These are phyloP conservation scores for Cynara cardunculus DNA, from an alignment of 129 eudicot species.

Conservation along the genomic window DNA sequence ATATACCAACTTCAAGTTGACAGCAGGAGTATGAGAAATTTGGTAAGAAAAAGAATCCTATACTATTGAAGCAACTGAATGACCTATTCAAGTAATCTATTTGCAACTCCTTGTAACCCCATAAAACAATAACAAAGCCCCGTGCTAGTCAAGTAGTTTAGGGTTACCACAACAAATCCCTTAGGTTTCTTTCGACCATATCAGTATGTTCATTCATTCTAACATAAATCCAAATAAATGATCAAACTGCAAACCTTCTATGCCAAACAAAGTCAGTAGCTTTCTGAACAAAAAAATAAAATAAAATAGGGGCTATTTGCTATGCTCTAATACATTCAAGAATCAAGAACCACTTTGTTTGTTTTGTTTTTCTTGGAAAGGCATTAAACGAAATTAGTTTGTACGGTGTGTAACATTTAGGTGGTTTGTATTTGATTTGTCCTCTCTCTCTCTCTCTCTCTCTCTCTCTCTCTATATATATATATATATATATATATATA, in stretches of 20 bases:
- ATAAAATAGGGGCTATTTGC: not conserved
- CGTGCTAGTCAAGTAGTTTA: not conserved
- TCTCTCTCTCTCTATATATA: too few species aligned
- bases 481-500: too few species aligned
- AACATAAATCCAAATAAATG: not conserved
- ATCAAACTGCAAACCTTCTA: not conserved
- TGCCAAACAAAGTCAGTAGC: not conserved
- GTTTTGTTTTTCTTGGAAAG: not conserved
- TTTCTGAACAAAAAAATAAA: not conserved
- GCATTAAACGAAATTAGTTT: too few species aligned
- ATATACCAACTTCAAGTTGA: not conserved
- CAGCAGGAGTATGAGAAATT: not conserved
- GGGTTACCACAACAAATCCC: not conserved
- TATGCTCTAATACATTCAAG: not conserved
- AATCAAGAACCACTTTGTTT: not conserved
- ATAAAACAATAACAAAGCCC: not conserved
- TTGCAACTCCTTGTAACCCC: not conserved
- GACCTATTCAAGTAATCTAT: not conserved
- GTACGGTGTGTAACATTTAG: too few species aligned
- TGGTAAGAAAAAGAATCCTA: not conserved
- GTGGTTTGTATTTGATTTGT: too few species aligned
- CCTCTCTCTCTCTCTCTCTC: too few species aligned
- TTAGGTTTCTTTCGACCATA: not conserved
- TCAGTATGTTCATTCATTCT: not conserved
- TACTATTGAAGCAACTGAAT: not conserved